Conservation (phyloP, 2,329 filamentous ascomycete genomes). For the Didymella sp. region DNA sequence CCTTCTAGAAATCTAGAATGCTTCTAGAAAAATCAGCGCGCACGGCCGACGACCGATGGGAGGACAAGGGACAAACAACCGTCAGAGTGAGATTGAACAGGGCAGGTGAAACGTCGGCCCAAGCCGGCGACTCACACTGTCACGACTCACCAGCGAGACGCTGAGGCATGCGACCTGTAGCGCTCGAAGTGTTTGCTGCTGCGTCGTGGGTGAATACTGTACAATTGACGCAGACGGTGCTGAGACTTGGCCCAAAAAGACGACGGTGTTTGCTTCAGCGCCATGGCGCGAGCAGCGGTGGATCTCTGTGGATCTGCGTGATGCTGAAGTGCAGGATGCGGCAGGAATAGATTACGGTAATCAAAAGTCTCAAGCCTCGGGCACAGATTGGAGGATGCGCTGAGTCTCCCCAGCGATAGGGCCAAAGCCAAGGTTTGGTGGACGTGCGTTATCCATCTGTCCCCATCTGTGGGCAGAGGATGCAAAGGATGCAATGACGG, state of each 20-base stretch:
- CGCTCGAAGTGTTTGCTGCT: not conserved
- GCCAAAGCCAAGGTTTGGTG: constrained; percentile 38
- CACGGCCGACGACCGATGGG: constrained; percentile 29
- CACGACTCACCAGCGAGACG: constrained; percentile 13
- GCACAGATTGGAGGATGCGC: constrained; percentile 29
- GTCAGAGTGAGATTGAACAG: constrained; percentile 1
- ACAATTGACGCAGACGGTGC: constrained; percentile 21
- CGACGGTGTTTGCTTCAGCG: constrained; percentile 12
- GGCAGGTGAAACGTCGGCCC: constrained; percentile 34
- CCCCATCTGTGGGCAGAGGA: constrained; percentile 17
- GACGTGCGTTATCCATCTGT: too few relatives aligned
- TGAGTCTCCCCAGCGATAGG: constrained; percentile 39
- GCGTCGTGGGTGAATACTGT: constrained; percentile 18
- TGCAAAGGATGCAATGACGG: constrained; percentile 24
- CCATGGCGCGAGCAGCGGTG: constrained; percentile 14
- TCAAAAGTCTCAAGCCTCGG: constrained; percentile 24
- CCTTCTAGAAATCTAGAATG: constrained; percentile 42
- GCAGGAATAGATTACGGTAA: constrained; percentile 35
- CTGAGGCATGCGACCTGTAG: constrained; percentile 8
- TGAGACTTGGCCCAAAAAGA: constrained; percentile 5
- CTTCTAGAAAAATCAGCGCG: constrained; percentile 28
- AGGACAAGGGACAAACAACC: constrained; percentile 18
- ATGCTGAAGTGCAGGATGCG: constrained; percentile 30
- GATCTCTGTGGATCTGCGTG: constrained; percentile 28
- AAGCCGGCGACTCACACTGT: constrained; percentile 6